Conservation (phyloP, 257 asterid genomes). For the Gynochthodes officinalis region DNA sequence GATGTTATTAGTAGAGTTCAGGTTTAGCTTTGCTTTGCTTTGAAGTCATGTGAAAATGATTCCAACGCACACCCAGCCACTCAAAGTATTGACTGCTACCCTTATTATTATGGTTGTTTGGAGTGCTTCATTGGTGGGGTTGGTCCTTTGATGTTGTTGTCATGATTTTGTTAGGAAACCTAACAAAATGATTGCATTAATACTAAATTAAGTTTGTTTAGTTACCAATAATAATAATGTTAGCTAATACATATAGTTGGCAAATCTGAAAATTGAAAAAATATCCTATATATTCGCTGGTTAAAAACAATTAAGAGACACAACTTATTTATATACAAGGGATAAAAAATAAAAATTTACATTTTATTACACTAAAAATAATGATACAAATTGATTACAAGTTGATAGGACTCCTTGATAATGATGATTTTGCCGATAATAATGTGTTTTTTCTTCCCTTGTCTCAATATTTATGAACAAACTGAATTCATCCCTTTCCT, state of each 20-base stretch:
- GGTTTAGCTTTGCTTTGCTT: slow-evolving; percentile 42
- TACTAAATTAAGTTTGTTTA: not conserved
- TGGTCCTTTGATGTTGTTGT: slow-evolving; percentile 20
- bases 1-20: slow-evolving; percentile 28
- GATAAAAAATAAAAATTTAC: too few species aligned
- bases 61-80: slow-evolving; percentile 12
- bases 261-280: too few species aligned
- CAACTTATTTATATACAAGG: not conserved
- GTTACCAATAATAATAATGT: not conserved
- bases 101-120: not conserved
- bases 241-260: too few species aligned
- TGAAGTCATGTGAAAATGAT: slow-evolving; percentile 40
- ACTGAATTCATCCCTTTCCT: too few species aligned
- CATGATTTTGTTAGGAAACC: slow-evolving; percentile 21
- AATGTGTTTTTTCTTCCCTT: too few species aligned
- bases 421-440: too few species aligned
- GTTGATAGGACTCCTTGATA: too few species aligned
- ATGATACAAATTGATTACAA: too few species aligned
- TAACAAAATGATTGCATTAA: not conserved
- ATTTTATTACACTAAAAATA: too few species aligned
- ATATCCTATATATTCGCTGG: too few species aligned
- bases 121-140: slow-evolving; percentile 21
- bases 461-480: too few species aligned
- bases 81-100: slow-evolving; percentile 20
- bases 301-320: too few species aligned